Base-by-base conservation (phyloP, 805 yeast genomes). In the Komagataella phaffii region DNA sequence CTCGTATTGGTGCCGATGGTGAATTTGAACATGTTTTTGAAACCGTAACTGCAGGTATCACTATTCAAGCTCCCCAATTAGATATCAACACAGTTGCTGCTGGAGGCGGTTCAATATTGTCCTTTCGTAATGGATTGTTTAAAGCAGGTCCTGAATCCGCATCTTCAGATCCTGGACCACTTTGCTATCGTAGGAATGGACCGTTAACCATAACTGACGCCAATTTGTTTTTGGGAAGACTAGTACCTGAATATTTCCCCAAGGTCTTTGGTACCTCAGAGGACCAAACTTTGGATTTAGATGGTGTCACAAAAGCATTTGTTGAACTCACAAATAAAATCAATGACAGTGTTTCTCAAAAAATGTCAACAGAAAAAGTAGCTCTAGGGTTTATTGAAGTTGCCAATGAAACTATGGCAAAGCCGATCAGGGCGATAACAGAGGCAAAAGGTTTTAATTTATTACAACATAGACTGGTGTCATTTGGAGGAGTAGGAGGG, bases 401-500 rank as follows among this genome's bases (percentile, higher is more conserved):
- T 6, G 96, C 96, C 1, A 83, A 85, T 59, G 95, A 86, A 59
- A 71, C 89, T 1, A 88, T 88, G 96, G 85, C 93, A n/a, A 75
- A 95, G 55, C 96, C 96, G 2, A 85, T 88, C 51, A 74, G 96
- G 53, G 81, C 85, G 46, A 68, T 88, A 50, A 88, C 96, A 0
- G 96, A 88, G 62, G 87, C 91, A 1, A 86, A 81, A 60, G 96
- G 96, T 3, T 80, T 81, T 60, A 73, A 77, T 46, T 74, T 81
- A 0, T 63, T 84, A 7, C 69, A 75, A 8, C 96, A 88, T 63
- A 69, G 83, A 53, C 67, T 88, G 53, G 95, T 89, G 1, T 76
- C 91, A 2, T 88, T 88, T 67, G 96, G 96, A 48, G 96, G 96
- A 49, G 95, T 95, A 23, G 96, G 96, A 51, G 96, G 96, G 7